A percentile compares a stretch with the other conserved stretches of the same genome.
Evolutionary conservation across 106 monocot species (phyloP).

Genomic region (Hemerocallis citrina): DNA sequence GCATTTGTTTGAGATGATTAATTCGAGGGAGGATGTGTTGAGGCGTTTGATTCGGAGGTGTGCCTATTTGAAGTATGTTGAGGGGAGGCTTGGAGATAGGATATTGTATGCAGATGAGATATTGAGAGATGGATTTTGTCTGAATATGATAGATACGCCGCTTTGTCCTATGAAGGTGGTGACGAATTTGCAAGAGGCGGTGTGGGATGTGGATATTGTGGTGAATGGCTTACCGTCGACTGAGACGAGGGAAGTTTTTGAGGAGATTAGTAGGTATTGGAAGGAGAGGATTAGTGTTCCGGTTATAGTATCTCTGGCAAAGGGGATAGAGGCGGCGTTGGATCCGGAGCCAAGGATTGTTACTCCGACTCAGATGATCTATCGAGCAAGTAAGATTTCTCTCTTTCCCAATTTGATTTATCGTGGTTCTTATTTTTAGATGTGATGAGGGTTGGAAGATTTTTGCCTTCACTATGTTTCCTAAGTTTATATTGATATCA

Average conservation of each 20-base stretch:
- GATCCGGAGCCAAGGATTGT: slow-evolving; percentile 74
- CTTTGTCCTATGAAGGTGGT: slow-evolving; percentile 86
- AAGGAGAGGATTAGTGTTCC: slow-evolving; percentile 72
- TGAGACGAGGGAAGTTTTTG: slow-evolving; percentile 71
- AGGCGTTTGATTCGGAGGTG: slow-evolving; percentile 62
- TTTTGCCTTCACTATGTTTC: too few relatives aligned
- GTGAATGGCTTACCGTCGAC: slow-evolving; percentile 88
- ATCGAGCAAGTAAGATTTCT: slow-evolving; percentile 64
- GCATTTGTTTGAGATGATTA: slow-evolving; percentile 91
- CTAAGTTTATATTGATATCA: neutral
- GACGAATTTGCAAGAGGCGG: slow-evolving; percentile 87
- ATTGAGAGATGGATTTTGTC: slow-evolving; percentile 76
- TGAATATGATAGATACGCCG: slow-evolving; percentile 94
- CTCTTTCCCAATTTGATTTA: neutral
- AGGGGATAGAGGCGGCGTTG: slow-evolving; percentile 77
- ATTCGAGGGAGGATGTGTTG: slow-evolving; percentile 73
- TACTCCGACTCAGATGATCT: slow-evolving; percentile 93
- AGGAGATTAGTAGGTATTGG: slow-evolving; percentile 82
- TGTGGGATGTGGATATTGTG: slow-evolving; percentile 95
- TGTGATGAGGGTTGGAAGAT: neutral
- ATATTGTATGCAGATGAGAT: slow-evolving; percentile 81
- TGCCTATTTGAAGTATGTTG: slow-evolving; percentile 82
- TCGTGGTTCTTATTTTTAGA: neutral
- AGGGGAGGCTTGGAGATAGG: slow-evolving; percentile 72
- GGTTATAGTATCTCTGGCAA: slow-evolving; percentile 65